Percentiles rank a stretch among this genome's conserved stretches.
Conservation (phyloP, 208 protist species). For the Crithidia brevicula region DNA sequence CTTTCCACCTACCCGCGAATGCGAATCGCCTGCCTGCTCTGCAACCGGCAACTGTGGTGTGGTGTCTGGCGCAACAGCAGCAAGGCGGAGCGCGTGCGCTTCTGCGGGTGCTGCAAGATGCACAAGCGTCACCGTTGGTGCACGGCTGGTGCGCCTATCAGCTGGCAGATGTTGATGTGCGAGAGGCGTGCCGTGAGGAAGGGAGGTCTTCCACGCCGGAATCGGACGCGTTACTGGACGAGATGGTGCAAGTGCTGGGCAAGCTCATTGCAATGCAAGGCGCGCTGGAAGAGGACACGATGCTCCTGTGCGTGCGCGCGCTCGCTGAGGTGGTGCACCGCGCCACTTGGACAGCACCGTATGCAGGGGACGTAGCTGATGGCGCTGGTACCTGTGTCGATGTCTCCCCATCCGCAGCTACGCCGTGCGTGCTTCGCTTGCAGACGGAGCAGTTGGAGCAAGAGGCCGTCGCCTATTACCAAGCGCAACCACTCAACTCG, state of each 20-base stretch:
- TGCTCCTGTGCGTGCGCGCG: slow-evolving; percentile 56
- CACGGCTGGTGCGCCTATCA: slow-evolving; percentile 47
- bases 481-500: slow-evolving; percentile 37
- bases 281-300: slow-evolving; percentile 50
- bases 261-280: slow-evolving; percentile 34
- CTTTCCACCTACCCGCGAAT: slow-evolving; percentile 2
- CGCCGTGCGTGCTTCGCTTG: slow-evolving; percentile 4
- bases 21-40: slow-evolving; percentile 17
- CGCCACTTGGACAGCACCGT: background rate
- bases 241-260: slow-evolving; percentile 46
- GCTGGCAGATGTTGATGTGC: slow-evolving; percentile 40
- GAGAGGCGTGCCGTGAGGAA: slow-evolving; percentile 20
- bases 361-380: too few species aligned
- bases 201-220: slow-evolving; percentile 8
- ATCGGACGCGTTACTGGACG: slow-evolving; percentile 33
- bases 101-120: slow-evolving; percentile 26
- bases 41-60: slow-evolving; percentile 48
- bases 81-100: slow-evolving; percentile 42
- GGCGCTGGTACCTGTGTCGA: too few species aligned
- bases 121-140: slow-evolving; percentile 23
- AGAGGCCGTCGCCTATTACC: slow-evolving; percentile 57
- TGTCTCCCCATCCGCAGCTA: background rate
- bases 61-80: slow-evolving; percentile 63
- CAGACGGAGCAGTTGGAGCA: slow-evolving; percentile 1
- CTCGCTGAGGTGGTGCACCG: slow-evolving; percentile 43